A percentile compares a stretch with the other conserved stretches of the same genome.
Conservation (phyloP, 2,329 filamentous ascomycete genomes). For the Colletotrichum cereale region DNA sequence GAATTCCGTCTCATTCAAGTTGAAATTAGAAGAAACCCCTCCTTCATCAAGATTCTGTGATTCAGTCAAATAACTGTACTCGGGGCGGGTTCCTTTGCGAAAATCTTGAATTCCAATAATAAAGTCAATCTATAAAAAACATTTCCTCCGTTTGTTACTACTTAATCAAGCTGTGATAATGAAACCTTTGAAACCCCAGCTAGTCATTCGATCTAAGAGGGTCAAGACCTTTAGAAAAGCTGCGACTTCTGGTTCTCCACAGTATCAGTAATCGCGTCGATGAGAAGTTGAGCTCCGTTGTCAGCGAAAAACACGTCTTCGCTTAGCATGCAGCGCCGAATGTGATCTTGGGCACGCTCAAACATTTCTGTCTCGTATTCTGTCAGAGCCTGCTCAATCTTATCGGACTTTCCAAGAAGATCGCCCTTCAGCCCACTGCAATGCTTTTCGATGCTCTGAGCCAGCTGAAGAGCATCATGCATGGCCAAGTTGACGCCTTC, state of each 20-base stretch:
- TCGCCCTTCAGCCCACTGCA: not conserved
- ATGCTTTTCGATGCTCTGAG: conserved; percentile 7
- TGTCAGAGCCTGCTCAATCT: conserved; percentile 4
- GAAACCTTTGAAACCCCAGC: no score
- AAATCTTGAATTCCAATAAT: no score
- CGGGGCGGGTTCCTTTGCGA: no score
- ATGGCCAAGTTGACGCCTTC: conserved; percentile 32
- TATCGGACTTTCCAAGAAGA: not conserved
- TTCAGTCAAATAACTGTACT: no score
- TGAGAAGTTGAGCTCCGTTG: not conserved
- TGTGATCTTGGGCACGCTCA: conserved; percentile 4
- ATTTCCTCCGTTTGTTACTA: accelerated
- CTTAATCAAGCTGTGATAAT: not conserved
- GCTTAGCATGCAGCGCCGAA: conserved; percentile 2
- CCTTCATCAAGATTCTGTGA: no score
- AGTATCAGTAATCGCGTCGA: not conserved
- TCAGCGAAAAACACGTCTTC: conserved; percentile 18
- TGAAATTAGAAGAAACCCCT: no score
- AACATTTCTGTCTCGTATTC: conserved; percentile 30
- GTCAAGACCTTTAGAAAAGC: not conserved
- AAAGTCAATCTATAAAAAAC: not conserved
- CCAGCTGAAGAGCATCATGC: conserved; percentile 19
- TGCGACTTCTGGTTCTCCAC: not conserved
- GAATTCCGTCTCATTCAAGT: no score
- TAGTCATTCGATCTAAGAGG: accelerated